These are phyloP conservation scores for Craterostigma plantagineum DNA, from an alignment of 257 asterid genomes.

Conservation along the genomic window DNA sequence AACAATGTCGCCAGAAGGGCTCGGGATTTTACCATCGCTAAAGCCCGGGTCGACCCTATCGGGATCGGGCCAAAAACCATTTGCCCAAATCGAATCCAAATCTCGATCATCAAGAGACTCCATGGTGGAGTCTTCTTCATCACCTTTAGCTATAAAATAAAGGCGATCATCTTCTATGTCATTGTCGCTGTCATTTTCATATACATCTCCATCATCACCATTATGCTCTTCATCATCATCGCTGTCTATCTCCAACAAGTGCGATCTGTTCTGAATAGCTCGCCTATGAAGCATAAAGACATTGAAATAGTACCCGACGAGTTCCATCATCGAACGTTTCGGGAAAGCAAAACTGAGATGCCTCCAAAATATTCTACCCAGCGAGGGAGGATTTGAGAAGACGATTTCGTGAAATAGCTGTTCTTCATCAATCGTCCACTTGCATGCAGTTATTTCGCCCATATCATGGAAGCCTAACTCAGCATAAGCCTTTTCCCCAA, in stretches of 20 bases:
- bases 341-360: conserved; percentile 1
- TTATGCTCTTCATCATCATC: conserved; percentile 1
- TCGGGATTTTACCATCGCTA: too few relatives aligned
- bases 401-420: not conserved
- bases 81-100: not conserved
- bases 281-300: conserved; percentile 3
- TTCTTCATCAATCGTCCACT: not conserved
- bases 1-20: too few relatives aligned
- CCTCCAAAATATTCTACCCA: conserved; percentile 1
- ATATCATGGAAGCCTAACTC: conserved; percentile 2
- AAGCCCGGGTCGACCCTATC: not conserved
- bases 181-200: not conserved
- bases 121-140: not conserved
- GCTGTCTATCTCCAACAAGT: conserved; percentile 1
- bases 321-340: conserved; percentile 1
- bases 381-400: not conserved
- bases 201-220: too few relatives aligned
- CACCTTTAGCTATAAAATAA: not conserved
- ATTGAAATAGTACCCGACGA: conserved; percentile 2
- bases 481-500: not conserved
- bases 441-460: not conserved
- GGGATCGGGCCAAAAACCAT: conserved; percentile 3
- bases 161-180: not conserved
- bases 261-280: conserved; percentile 3
- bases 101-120: conserved; percentile 3